Evolutionary conservation across 2,329 filamentous ascomycete species (phyloP).

Genomic region (Volutella citrinella): DNA sequence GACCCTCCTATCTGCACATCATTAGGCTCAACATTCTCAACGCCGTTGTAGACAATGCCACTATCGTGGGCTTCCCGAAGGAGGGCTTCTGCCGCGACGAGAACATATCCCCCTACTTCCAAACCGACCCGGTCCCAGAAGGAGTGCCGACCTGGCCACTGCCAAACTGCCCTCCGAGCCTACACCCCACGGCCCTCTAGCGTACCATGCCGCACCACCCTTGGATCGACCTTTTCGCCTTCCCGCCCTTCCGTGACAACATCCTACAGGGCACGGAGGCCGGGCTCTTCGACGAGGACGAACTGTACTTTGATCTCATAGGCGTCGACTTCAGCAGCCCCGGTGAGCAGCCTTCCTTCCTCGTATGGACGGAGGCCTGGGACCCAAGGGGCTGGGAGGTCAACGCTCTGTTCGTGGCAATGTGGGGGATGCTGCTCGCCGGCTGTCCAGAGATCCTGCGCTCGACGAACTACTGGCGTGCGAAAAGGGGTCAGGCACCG

Average conservation of each 20-base stretch:
- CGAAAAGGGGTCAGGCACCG: constrained; percentile 10
- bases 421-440: constrained; percentile 37
- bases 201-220: constrained; percentile 9
- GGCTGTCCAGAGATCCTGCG: constrained; percentile 34
- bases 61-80: neutral
- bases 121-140: too few relatives aligned
- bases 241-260: constrained; percentile 12
- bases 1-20: constrained; percentile 3
- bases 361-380: constrained; percentile 48
- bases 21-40: constrained; percentile 11
- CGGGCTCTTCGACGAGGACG: constrained; percentile 9
- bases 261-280: constrained; percentile 3
- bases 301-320: constrained; percentile 11
- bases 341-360: too few relatives aligned
- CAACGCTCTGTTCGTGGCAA: constrained; percentile 39
- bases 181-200: constrained; percentile 8
- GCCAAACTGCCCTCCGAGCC: constrained; percentile 1
- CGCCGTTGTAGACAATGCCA: constrained; percentile 3
- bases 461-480: constrained; percentile 34
- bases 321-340: too few relatives aligned
- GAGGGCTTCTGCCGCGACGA: neutral
- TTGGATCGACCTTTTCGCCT: constrained; percentile 14
- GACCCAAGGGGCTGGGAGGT: constrained; percentile 44
- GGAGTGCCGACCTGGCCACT: neutral
- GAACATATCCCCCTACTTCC: constrained; percentile 2